Percentiles rank a stretch among this genome's conserved stretches.
Conservation (phyloP, 352 stramenopile genomes). For the Globisporangium rhizosaccharum region DNA sequence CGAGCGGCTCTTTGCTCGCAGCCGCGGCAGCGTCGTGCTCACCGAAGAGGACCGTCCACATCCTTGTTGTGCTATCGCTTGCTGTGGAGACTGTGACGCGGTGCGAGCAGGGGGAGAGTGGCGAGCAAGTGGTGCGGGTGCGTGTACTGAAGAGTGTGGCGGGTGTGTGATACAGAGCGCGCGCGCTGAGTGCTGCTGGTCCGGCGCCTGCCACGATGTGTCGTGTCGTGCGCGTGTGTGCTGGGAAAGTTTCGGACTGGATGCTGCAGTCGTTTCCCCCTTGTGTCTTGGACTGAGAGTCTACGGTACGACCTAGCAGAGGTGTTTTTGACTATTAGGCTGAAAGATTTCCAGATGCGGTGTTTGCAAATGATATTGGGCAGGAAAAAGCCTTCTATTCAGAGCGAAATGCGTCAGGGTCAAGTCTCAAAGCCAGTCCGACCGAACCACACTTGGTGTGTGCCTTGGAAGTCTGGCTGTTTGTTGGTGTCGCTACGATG, state of each 20-base stretch:
- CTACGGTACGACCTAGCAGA: neutral
- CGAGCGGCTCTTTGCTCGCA: conserved; percentile 3
- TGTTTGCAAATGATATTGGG: neutral
- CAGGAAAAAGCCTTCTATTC: neutral
- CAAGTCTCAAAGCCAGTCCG: no score
- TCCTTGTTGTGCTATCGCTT: neutral
- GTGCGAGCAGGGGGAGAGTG: neutral
- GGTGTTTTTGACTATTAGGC: neutral
- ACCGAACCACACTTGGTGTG: no score
- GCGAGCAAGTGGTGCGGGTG: neutral
- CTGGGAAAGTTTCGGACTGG: neutral
- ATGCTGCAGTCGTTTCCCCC: neutral
- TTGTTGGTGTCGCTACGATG: no score
- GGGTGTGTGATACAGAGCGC: neutral
- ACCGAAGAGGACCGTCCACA: conserved; percentile 64
- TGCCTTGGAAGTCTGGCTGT: no score
- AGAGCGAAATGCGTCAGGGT: neutral
- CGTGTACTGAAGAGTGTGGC: neutral
- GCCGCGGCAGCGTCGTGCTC: conserved; percentile 29
- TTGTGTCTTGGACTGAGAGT: neutral
- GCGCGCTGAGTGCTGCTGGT: neutral
- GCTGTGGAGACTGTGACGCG: neutral
- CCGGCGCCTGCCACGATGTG: neutral
- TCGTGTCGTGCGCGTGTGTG: neutral
- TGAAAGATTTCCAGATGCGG: neutral